Base-by-base conservation (phyloP, 441 rosid species). In the Isatis lusitanica region DNA sequence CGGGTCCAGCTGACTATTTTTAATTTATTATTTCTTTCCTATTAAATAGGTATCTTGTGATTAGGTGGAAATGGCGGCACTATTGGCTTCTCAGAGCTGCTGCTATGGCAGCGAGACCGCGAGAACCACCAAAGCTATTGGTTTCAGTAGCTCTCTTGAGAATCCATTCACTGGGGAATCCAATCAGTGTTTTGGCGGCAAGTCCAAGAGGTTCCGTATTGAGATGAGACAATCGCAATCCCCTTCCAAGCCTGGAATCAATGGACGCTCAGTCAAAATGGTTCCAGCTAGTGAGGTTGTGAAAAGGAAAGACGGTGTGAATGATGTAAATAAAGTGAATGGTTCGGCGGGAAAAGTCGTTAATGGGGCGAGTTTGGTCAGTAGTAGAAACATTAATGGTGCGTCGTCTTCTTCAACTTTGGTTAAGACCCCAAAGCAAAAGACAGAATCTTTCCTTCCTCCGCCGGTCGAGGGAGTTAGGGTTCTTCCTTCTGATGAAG, bases 401-500 rank as follows among this genome's bases (percentile, higher is more conserved):
- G 47, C 84, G 17, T 47, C 84, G 17, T 47, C 79, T 48, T 51
- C 79, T 52, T 64, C 84, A 11, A 79, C 85, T 59, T 76, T 84
- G 43, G 86, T 86, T 43, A 85, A 80, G 76, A 8, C 80, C 3
- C 74, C 85, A 0, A 82, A 78, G 70, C 85, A 79, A 31, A 83
- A 65, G 63, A 4, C 77, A 66, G 83, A 68, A 30, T 66, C 82
- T 1, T 65, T 68, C 36, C 79, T 81, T 67, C 85, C 91, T 82
- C 96, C 97, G 35, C 90, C 86, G 0, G 33, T 85, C 47, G 97
- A 90, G 61, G 94, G 77, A 63, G 83, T 85, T 51, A 86, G 83
- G 56, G 88, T 85, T 85, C 84, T 94, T 66, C 97, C 95, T 36
- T 81, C 97, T 2, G 98, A 94, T 79, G 98, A 94, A 86, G 87